A percentile compares a stretch with the other conserved stretches of the same genome.
Conservation (phyloP, 2,329 filamentous ascomycete species). For the Chaetomium globosum region DNA sequence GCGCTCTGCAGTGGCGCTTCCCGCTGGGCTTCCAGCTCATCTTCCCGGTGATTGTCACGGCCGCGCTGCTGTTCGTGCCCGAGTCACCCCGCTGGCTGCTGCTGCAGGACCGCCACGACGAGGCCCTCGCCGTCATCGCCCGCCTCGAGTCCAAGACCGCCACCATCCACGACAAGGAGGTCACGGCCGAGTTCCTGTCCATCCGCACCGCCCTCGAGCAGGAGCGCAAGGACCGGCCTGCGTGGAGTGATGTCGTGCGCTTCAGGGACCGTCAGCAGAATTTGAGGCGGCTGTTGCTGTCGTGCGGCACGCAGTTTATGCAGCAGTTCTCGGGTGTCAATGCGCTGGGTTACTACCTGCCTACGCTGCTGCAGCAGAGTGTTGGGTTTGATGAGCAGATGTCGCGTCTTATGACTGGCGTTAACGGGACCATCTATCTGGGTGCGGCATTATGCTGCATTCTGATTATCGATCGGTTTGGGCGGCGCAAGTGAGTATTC, state of each 20-base stretch:
- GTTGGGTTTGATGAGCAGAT: constrained; percentile 20
- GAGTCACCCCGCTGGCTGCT: constrained; percentile 22
- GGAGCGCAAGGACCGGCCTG: constrained; percentile 14
- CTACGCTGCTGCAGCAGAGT: constrained; percentile 19
- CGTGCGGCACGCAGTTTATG: constrained; percentile 20
- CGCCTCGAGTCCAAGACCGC: constrained; percentile 14
- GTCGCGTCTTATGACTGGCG: constrained; percentile 19
- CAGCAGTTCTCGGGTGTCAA: constrained; percentile 23
- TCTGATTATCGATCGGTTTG: constrained; percentile 21
- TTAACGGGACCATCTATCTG: constrained; percentile 20
- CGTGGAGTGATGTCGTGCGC: constrained; percentile 8
- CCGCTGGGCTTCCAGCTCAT: constrained; percentile 20
- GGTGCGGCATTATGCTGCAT: constrained; percentile 18
- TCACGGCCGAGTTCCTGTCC: constrained; percentile 20
- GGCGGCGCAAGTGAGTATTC: constrained; percentile 17
- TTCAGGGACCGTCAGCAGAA: constrained; percentile 22
- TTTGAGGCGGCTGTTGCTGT: constrained; percentile 13
- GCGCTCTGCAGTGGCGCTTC: constrained; percentile 22
- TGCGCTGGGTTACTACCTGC: constrained; percentile 18
- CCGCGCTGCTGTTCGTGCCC: constrained; percentile 17
- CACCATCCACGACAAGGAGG: constrained; percentile 13
- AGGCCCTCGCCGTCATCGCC: constrained; percentile 19
- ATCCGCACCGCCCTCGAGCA: constrained; percentile 19
- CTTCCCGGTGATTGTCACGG: constrained; percentile 19
- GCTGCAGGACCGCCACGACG: constrained; percentile 15